These are phyloP conservation scores for Hypericum perforatum DNA, from an alignment of 345 rosid species.

Conservation along the genomic window DNA sequence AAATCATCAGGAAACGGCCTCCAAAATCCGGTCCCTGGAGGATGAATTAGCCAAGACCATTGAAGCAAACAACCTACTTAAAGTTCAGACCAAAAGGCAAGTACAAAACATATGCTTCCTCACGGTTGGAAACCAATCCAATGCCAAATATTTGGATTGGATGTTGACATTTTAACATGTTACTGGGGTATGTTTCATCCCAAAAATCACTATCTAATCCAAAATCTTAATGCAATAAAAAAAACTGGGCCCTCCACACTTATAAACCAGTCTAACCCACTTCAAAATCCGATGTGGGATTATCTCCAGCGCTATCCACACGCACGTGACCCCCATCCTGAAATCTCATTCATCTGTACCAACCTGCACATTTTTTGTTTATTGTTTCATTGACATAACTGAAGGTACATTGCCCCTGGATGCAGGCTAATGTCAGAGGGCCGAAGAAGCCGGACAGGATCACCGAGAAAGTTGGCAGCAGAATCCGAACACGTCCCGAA, in stretches of 20 bases:
- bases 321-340: no score
- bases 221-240: no score
- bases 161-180: not conserved
- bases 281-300: no score
- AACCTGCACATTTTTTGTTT: not conserved
- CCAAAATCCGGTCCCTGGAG: conserved; percentile 40
- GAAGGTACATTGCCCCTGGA: not conserved
- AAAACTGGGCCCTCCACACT: no score
- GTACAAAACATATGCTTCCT: conserved; percentile 1
- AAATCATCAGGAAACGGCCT: conserved; percentile 19
- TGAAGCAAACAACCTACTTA: conserved; percentile 49
- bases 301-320: no score
- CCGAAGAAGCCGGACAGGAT: conserved; percentile 10
- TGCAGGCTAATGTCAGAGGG: conserved; percentile 24
- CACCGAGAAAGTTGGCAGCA: conserved; percentile 24
- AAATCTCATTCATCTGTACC: not conserved
- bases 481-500: conserved; percentile 33
- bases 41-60: conserved; percentile 42
- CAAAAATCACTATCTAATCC: no score
- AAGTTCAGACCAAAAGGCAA: conserved; percentile 45
- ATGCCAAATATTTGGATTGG: not conserved
- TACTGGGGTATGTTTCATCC: conserved; percentile 4
- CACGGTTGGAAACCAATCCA: not conserved
- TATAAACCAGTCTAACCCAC: no score
- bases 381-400: not conserved